Percentiles rank a stretch among this genome's conserved stretches.
Evolutionary conservation across 805 yeast genomes (phyloP).

Genomic region (Candida nitratophila): DNA sequence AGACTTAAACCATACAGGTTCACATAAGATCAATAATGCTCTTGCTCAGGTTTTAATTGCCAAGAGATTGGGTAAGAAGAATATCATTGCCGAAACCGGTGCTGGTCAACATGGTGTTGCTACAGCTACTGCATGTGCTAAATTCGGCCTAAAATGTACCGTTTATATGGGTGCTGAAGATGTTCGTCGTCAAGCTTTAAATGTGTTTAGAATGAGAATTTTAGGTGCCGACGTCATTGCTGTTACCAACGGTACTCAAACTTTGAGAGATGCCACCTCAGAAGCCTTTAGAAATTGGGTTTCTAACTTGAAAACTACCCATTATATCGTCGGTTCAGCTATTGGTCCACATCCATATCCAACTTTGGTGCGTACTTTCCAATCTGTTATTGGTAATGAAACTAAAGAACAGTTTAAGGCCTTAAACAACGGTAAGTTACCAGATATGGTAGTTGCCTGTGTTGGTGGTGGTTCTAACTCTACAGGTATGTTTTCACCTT

Average conservation of each 20-base stretch:
- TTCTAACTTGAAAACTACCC: slow-evolving; percentile 75
- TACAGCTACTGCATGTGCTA: slow-evolving; percentile 88
- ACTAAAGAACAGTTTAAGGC: slow-evolving; percentile 84
- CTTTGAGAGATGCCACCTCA: slow-evolving; percentile 95
- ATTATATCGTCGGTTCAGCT: slow-evolving; percentile 95
- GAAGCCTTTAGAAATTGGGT: slow-evolving; percentile 98
- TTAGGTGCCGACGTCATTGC: slow-evolving; percentile 94
- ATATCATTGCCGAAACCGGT: slow-evolving; percentile 84
- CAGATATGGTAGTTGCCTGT: slow-evolving; percentile 94
- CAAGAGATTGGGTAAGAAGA: slow-evolving; percentile 66
- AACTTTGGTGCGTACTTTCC: slow-evolving; percentile 95
- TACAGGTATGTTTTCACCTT: slow-evolving; percentile 92
- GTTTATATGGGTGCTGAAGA: slow-evolving; percentile 99
- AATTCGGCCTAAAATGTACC: slow-evolving; percentile 87
- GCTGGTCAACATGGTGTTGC: slow-evolving; percentile 95
- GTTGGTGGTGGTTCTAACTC: slow-evolving; percentile 99
- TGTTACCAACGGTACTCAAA: slow-evolving; percentile 90
- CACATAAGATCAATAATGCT: slow-evolving; percentile 82
- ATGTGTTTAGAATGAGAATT: slow-evolving; percentile 95
- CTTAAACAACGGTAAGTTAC: slow-evolving; percentile 74
- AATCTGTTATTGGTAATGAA: slow-evolving; percentile 92
- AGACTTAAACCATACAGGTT: slow-evolving; percentile 86
- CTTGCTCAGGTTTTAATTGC: slow-evolving; percentile 78
- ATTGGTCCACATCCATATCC: slow-evolving; percentile 99
- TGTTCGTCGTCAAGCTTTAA: slow-evolving; percentile 95